These are phyloP conservation scores for Sparassis latifolia DNA, from an alignment of 1,284 basidiomycete genomes.

Conservation along the genomic window DNA sequence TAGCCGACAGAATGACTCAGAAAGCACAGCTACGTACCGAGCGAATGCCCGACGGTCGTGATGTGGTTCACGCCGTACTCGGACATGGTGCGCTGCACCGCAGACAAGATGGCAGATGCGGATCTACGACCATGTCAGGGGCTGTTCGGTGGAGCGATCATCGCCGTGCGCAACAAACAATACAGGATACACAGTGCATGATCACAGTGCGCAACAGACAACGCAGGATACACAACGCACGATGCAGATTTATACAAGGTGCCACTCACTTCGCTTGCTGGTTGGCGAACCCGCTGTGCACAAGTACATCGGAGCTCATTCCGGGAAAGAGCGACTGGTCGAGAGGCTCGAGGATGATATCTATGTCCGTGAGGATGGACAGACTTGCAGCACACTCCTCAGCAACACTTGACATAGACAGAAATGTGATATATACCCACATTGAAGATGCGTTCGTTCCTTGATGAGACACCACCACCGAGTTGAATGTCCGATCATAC, in stretches of 20 bases:
- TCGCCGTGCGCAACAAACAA: no score
- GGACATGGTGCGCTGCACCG: constrained; percentile 28
- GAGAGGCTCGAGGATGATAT: constrained; percentile 22
- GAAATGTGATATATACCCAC: constrained; percentile 20
- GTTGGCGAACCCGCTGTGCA: constrained; percentile 51
- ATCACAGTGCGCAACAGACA: no score
- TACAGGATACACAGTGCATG: no score
- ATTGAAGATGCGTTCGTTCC: constrained; percentile 43
- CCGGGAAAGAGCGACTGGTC: constrained; percentile 48
- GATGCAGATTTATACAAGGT: background rate
- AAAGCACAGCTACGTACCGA: constrained; percentile 26
- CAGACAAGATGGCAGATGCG: constrained; percentile 28
- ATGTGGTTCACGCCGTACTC: constrained; percentile 23
- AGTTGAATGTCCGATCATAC: constrained; percentile 35
- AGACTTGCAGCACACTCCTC: constrained; percentile 11
- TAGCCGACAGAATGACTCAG: background rate
- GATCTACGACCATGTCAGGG: constrained; percentile 15
- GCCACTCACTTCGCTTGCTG: constrained; percentile 41
- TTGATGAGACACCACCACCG: constrained; percentile 47
- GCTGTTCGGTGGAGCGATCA: no score
- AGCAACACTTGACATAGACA: background rate
- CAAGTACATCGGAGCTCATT: constrained; percentile 36
- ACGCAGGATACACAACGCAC: background rate
- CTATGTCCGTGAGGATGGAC: constrained; percentile 27
- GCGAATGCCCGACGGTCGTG: constrained; percentile 33